Conservation (phyloP, 1,284 basidiomycete species). For the Leccinum subspadiceum region DNA sequence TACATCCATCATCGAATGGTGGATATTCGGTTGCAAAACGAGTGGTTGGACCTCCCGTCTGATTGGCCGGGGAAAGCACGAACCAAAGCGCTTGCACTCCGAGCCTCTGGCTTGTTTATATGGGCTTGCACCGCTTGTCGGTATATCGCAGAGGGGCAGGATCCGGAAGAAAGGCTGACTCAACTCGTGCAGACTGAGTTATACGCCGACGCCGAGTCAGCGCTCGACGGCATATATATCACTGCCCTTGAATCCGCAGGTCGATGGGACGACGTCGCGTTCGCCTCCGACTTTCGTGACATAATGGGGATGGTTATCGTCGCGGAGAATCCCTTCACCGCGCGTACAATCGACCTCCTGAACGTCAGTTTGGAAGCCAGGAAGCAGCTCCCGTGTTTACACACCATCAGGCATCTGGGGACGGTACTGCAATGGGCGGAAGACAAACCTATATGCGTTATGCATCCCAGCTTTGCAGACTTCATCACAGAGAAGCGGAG, state of each 20-base stretch:
- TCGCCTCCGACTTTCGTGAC: conserved; percentile 34
- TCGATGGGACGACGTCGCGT: conserved; percentile 29
- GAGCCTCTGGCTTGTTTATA: conserved; percentile 35
- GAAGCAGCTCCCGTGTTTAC: conserved; percentile 28
- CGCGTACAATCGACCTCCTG: conserved; percentile 27
- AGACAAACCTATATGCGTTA: conserved; percentile 30
- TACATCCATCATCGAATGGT: conserved; percentile 33
- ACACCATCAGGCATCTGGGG: conserved; percentile 29
- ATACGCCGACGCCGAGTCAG: conserved; percentile 28
- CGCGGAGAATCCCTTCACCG: conserved; percentile 27
- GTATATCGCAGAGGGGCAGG: conserved; percentile 32
- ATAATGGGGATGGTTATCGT: conserved; percentile 33
- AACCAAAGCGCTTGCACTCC: conserved; percentile 18
- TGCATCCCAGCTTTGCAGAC: conserved; percentile 35
- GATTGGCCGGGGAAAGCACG: conserved; percentile 32
- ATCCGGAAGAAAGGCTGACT: conserved; percentile 30
- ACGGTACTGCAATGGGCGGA: conserved; percentile 30
- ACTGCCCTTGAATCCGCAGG: conserved; percentile 34
- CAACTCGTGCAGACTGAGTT: conserved; percentile 25
- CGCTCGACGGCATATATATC: conserved; percentile 31
- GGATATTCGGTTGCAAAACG: conserved; percentile 22
- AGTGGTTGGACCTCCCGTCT: conserved; percentile 21
- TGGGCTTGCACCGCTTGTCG: conserved; percentile 36
- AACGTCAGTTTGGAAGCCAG: conserved; percentile 15
- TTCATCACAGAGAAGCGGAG: conserved; percentile 31